Percentiles rank a stretch among this genome's conserved stretches.
Conservation (phyloP, 2,329 filamentous ascomycete species). For the Neophaeococcomyces aloes region DNA sequence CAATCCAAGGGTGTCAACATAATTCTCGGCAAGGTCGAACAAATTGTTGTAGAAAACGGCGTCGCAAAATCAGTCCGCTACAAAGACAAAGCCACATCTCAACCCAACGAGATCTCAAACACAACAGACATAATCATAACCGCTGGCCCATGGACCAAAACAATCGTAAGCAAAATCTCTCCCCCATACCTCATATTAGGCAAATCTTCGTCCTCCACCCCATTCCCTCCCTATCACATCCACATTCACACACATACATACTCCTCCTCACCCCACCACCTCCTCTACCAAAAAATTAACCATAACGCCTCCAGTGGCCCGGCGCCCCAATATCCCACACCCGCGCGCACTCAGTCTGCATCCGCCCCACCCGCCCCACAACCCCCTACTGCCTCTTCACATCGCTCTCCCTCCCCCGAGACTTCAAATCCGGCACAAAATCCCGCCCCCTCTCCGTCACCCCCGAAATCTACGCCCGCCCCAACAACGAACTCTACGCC, state of each 20-base stretch:
- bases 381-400: constrained; percentile 57
- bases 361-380: constrained; percentile 44
- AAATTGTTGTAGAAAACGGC: constrained; percentile 43
- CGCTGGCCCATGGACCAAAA: constrained; percentile 52
- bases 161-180: too few species aligned
- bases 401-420: constrained; percentile 61
- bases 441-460: constrained; percentile 53
- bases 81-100: constrained; percentile 38
- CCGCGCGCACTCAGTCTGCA: constrained; percentile 55
- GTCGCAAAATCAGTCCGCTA: constrained; percentile 47
- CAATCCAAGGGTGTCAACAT: constrained; percentile 58
- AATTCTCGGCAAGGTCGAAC: constrained; percentile 56
- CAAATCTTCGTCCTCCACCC: too few species aligned
- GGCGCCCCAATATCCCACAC: constrained; percentile 47
- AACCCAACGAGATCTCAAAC: constrained; percentile 32
- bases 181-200: too few species aligned
- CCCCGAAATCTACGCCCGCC: constrained; percentile 88
- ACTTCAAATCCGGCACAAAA: constrained; percentile 48
- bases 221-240: too few species aligned
- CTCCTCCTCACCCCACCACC: too few species aligned
- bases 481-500: constrained; percentile 81
- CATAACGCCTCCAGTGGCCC: too few species aligned
- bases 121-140: constrained; percentile 52
- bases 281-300: too few species aligned
- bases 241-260: too few species aligned